Evolutionary conservation across 768 basidiomycete genomes (phyloP), one percentile per base, ranked within the genome.

Genomic region (Mycena amicta): DNA sequence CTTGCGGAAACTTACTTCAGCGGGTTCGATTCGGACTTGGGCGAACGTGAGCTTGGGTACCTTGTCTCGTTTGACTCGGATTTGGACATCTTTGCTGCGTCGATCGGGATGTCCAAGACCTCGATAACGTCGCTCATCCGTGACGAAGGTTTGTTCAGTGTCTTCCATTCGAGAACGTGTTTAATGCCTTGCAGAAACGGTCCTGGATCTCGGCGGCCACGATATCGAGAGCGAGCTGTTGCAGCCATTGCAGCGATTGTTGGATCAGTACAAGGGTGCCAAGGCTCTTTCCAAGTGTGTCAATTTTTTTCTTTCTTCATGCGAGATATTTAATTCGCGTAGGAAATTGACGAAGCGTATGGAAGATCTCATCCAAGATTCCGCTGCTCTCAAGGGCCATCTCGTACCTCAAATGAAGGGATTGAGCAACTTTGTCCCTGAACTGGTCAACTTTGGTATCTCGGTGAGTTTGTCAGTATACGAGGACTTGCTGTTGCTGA

Each of bases 21-120:
- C 55, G 85, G 83, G 18, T 89, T 87, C 62, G 89, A 92, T n/a
- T 83, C 87, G 52, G 97, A 98, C 70, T 73, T 96, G 25, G 93
- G 88, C 12, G 96, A 98, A 74, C 84, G 90, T 23, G 93, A 97
- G 71, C 78, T 96, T 28, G 92, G 91, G 1, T 88, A 91, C 67
- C 84, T 89, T 1, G 74, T 86, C 25, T 83, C 89, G 12, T 87
- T 96, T 62, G 96, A 99, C 68, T 83, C 86, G 62, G 97, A 99
- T 71, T 79, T 98, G 6, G 96, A 99, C 70, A 90, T 92, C 72
- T 95, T 98, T 71, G 85, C 92, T 20, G 95, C 94, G 8, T 92
- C 95, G 2, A 85, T 98, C 46, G 93, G 93, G 2, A 82, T 96
- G 59, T 87, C 91, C 39, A 93, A 94, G 78, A 95, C 95, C 4